Conservation (phyloP, 345 rosid genomes). For the Passiflora organensis region DNA sequence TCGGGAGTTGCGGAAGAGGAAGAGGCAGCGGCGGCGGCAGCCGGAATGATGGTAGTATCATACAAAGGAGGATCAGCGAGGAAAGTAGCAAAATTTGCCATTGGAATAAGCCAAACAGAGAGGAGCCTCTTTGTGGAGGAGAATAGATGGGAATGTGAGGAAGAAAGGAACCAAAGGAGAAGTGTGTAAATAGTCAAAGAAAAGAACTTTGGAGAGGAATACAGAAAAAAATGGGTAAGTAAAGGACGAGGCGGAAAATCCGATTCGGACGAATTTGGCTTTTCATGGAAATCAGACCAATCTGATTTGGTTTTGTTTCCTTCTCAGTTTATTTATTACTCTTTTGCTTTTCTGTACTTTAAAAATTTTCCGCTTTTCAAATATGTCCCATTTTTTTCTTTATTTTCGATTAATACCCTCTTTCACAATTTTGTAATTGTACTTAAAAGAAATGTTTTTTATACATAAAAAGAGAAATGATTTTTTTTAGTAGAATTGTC, state of each 20-base stretch:
- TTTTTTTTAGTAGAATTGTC: too few relatives aligned
- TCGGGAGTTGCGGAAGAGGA: constrained; percentile 27
- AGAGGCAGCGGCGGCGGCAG: background rate
- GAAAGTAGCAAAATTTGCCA: constrained; percentile 25
- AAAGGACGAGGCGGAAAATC: constrained; percentile 15
- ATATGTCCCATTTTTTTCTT: too few relatives aligned
- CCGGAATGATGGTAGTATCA: constrained; percentile 17
- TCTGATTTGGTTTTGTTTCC: background rate
- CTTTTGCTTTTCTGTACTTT: background rate
- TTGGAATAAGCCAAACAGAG: background rate
- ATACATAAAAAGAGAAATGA: too few relatives aligned
- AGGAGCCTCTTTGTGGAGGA: background rate
- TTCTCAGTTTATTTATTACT: background rate
- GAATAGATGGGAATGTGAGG: constrained; percentile 4
- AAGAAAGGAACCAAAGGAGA: constrained; percentile 26
- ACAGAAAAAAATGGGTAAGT: constrained; percentile 7
- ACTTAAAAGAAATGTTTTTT: too few relatives aligned
- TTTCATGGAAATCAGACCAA: constrained; percentile 24
- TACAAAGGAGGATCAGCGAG: constrained; percentile 13
- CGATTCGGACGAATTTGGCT: constrained; percentile 29
- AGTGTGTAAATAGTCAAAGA: constrained; percentile 39
- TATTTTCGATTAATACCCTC: too few relatives aligned
- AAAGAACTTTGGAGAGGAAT: constrained; percentile 26
- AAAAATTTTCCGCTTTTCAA: background rate
- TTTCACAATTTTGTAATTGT: too few relatives aligned